Percentiles rank a stretch among this genome's conserved stretches.
Evolutionary conservation across 805 yeast genomes (phyloP).

Genomic region (Nakazawaea ishiwadae): DNA sequence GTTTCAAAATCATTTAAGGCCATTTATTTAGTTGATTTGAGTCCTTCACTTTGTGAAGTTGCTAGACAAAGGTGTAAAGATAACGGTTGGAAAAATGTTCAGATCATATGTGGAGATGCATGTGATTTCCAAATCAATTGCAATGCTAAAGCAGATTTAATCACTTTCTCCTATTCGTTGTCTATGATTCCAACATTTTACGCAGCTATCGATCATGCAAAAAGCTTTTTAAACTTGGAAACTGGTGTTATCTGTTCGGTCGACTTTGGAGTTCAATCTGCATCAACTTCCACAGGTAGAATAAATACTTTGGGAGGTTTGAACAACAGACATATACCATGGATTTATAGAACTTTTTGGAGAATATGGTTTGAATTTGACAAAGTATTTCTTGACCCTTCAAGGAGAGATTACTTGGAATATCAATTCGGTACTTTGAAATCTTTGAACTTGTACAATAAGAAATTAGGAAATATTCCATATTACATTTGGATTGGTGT

Average conservation of each 20-base stretch:
- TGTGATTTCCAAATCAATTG: constrained; percentile 56
- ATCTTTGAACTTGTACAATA: constrained; percentile 64
- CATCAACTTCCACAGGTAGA: constrained; percentile 60
- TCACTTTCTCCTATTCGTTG: constrained; percentile 75
- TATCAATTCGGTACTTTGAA: constrained; percentile 79
- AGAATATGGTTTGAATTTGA: constrained; percentile 85
- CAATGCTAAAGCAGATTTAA: constrained; percentile 52
- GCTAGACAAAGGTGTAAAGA: constrained; percentile 55
- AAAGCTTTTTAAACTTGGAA: constrained; percentile 41
- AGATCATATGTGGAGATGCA: constrained; percentile 70
- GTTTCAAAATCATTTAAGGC: constrained; percentile 51
- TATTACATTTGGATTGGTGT: constrained; percentile 83
- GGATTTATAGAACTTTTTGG: constrained; percentile 81
- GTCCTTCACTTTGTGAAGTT: constrained; percentile 71
- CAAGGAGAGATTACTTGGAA: constrained; percentile 79
- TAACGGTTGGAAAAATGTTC: constrained; percentile 53
- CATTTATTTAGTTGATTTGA: constrained; percentile 68
- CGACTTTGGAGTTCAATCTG: constrained; percentile 76
- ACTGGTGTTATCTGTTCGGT: constrained; percentile 66
- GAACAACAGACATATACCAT: constrained; percentile 64
- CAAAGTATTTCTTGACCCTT: constrained; percentile 70
- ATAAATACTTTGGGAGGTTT: constrained; percentile 74
- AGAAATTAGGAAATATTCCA: constrained; percentile 65
- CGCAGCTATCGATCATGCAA: constrained; percentile 70
- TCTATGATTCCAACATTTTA: constrained; percentile 85